Evolutionary conservation across 495 filamentous ascomycete species (phyloP).

Genomic region (Penicillium silybi): DNA sequence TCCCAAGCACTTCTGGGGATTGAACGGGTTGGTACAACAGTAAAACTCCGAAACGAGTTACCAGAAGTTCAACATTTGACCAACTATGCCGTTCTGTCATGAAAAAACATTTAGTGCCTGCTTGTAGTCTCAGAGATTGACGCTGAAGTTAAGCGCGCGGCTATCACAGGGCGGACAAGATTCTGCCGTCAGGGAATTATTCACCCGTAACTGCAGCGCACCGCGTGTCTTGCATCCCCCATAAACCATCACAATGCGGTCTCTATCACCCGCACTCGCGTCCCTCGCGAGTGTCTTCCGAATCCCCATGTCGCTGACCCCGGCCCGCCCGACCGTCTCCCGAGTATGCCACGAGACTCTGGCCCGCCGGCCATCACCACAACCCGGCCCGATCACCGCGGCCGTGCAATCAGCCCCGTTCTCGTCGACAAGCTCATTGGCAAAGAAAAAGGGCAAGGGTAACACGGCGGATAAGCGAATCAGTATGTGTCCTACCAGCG

Average conservation of each 20-base stretch:
- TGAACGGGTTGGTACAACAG: background rate
- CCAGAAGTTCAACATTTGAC: background rate
- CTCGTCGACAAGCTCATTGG: constrained; percentile 39
- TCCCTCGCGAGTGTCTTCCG: constrained; percentile 45
- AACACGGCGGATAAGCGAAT: constrained; percentile 38
- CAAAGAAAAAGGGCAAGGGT: constrained; percentile 28
- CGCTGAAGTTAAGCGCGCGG: constrained; percentile 26
- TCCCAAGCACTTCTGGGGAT: background rate
- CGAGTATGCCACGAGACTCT: constrained; percentile 28
- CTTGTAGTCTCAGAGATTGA: background rate
- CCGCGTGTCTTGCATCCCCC: constrained; percentile 12
- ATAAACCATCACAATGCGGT: constrained; percentile 31
- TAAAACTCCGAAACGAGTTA: background rate
- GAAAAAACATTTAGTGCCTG: background rate
- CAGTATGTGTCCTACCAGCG: constrained; percentile 36
- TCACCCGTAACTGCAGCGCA: constrained; percentile 16
- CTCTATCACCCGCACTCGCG: constrained; percentile 41
- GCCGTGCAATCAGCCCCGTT: constrained; percentile 36
- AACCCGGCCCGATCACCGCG: constrained; percentile 24
- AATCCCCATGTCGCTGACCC: constrained; percentile 35
- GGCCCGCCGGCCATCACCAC: constrained; percentile 21
- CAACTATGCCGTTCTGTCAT: too few relatives aligned
- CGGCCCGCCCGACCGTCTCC: constrained; percentile 26
- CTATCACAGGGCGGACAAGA: constrained; percentile 23
- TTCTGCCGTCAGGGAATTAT: constrained; percentile 33